A percentile compares a stretch with the other conserved stretches of the same genome.
Conservation (phyloP, 345 rosid species). For the Ceriops decandra region DNA sequence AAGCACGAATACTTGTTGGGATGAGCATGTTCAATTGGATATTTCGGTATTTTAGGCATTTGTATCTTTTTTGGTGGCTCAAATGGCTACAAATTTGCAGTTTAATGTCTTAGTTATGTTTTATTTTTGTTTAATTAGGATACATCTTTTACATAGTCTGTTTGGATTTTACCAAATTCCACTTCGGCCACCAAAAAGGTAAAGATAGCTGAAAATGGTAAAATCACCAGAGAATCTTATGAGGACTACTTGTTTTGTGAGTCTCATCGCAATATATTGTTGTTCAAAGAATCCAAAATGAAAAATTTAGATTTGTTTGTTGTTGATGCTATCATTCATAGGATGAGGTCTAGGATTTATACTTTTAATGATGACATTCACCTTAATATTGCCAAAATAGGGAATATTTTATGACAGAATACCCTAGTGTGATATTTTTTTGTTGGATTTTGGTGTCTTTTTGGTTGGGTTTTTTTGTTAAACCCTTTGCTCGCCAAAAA, state of each 20-base stretch:
- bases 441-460: not conserved
- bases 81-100: too few relatives aligned
- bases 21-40: too few relatives aligned
- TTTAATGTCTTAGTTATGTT: too few relatives aligned
- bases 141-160: too few relatives aligned
- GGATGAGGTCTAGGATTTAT: not conserved
- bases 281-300: constrained; percentile 6
- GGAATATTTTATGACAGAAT: not conserved
- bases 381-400: not conserved
- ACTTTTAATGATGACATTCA: not conserved
- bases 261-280: not conserved
- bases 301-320: not conserved
- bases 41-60: too few relatives aligned
- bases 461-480: not conserved
- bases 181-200: too few relatives aligned
- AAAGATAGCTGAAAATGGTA: too few relatives aligned
- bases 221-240: too few relatives aligned
- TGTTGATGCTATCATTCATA: not conserved
- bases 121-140: too few relatives aligned
- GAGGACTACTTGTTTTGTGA: not conserved
- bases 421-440: not conserved
- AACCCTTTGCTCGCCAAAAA: not conserved
- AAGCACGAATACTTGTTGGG: too few relatives aligned
- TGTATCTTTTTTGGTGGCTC: too few relatives aligned
- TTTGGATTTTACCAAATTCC: too few relatives aligned